Evolutionary conservation across 441 rosid species (phyloP), one percentile per base, ranked within the genome.

Genomic region (Euphorbia schlechtendalii): DNA sequence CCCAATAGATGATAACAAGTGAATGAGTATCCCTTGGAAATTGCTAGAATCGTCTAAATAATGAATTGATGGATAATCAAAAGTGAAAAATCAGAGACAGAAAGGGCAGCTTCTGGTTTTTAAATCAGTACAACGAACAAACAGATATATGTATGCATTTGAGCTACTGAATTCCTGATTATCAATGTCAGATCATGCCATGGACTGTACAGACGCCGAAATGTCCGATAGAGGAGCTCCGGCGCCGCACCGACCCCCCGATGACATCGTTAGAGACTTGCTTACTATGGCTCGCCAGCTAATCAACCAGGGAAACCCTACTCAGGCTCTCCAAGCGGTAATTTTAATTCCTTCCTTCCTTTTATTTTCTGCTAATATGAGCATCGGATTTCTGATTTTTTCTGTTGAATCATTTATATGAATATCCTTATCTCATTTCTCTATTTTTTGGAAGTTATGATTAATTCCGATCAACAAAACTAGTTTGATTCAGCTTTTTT

Each of bases 301-400:
- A 72, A 74, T 86, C 74, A 76, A 78, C 74, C 80, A 86, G 74
- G 98, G 98, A 57, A 78, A 86, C 61, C 98, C 96, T 54, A 74
- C 96, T 24, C 83, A 89, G 81, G 96, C 98, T 71, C 98, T 94
- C 52, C 96, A 86, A 76, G 88, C 92, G 85, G 99, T 94, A 81
- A 68, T 36, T 17, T 28, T 10, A 0, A 28, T 17, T 54, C 57
- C 22, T 8, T 25, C 4, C 53, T 41, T 5, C 11, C 43, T 41
- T 5, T 54, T 27, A 28, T 63, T 38, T 28, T 22, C 20, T 20
- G 40, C 8, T 9, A 0, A n/a, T 43, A 11, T 24, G 12, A 17
- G n/a, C 17, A 45, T 64, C 40, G 22, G 21, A 64, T 22, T n/a
- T 32, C 17, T 43, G 15, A 17, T 25, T 14, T 18, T 28, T 34